Evolutionary conservation across 2,329 filamentous ascomycete genomes (phyloP).

Genomic region (Pseudogymnoascus sp.): DNA sequence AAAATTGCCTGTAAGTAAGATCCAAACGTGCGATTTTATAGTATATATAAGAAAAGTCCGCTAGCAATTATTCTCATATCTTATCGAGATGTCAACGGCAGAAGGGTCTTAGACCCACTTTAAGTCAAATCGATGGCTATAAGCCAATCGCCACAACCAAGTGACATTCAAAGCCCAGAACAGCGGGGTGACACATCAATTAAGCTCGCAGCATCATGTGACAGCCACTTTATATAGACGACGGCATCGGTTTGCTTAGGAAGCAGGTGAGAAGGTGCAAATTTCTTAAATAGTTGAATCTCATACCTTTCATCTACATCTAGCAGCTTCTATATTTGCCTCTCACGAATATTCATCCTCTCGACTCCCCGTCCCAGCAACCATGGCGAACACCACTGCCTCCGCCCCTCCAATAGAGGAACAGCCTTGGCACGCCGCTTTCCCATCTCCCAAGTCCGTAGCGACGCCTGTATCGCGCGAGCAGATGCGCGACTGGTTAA

Average conservation of each 20-base stretch:
- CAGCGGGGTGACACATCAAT: not conserved
- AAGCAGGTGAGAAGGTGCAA: not conserved
- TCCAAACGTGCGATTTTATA: not conserved
- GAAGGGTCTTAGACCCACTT: not conserved
- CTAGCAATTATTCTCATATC: not conserved
- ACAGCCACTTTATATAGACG: not conserved
- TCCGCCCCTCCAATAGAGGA: not conserved
- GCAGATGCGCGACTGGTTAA: constrained; percentile 8
- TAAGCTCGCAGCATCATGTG: not conserved
- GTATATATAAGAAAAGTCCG: not conserved
- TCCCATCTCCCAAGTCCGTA: constrained; percentile 9
- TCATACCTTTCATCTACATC: not conserved
- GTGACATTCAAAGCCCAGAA: not conserved
- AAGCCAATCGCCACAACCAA: not conserved
- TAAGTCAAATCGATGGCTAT: not conserved
- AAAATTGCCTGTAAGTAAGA: not conserved
- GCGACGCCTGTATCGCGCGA: constrained; percentile 4
- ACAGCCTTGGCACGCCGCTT: constrained; percentile 12
- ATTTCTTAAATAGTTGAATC: not conserved
- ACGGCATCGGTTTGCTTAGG: not conserved
- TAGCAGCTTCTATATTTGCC: not conserved
- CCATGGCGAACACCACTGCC: not conserved
- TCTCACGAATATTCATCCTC: not conserved
- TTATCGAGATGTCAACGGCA: not conserved
- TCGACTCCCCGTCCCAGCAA: not conserved